These are phyloP conservation scores for Blastobotrys persicus DNA, from an alignment of 1,139 yeast species.

Conservation along the genomic window DNA sequence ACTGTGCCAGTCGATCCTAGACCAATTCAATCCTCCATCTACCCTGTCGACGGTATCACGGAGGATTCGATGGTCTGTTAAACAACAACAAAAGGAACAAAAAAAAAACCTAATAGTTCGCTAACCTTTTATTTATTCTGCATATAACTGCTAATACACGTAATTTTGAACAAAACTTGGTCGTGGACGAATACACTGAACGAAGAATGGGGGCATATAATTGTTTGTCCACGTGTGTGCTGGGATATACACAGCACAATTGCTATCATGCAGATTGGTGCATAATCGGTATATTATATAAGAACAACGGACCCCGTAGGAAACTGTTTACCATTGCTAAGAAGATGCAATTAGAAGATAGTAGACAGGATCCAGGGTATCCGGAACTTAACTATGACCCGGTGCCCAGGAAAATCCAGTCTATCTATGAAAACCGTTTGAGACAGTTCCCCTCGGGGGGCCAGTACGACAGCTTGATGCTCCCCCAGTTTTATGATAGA, in stretches of 20 bases:
- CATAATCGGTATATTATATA: slow-evolving; percentile 2
- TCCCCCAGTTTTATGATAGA: slow-evolving; percentile 78
- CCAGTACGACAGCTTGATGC: slow-evolving; percentile 62
- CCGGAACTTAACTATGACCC: slow-evolving; percentile 59
- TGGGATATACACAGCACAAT: neutral
- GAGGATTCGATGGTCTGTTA: slow-evolving; percentile 6
- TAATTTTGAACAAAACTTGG: too few relatives aligned
- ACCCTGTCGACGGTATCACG: slow-evolving; percentile 1
- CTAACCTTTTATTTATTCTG: neutral
- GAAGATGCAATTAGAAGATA: neutral
- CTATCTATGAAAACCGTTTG: slow-evolving; percentile 71
- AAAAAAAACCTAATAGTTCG: neutral
- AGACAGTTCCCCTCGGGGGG: slow-evolving; percentile 77
- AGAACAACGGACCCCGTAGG: neutral
- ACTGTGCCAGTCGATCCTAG: neutral
- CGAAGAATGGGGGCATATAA: too few relatives aligned
- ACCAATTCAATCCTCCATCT: slow-evolving; percentile 4
- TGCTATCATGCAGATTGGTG: slow-evolving; percentile 3
- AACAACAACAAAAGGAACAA: neutral
- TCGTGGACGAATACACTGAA: too few relatives aligned
- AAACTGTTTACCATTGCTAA: neutral
- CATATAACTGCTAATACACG: neutral
- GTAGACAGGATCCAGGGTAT: slow-evolving; percentile 25
- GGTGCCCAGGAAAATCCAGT: slow-evolving; percentile 77
- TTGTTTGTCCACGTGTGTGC: neutral